Base-by-base conservation (phyloP, 2,329 filamentous ascomycete species). In the Thelonectria rubi region DNA sequence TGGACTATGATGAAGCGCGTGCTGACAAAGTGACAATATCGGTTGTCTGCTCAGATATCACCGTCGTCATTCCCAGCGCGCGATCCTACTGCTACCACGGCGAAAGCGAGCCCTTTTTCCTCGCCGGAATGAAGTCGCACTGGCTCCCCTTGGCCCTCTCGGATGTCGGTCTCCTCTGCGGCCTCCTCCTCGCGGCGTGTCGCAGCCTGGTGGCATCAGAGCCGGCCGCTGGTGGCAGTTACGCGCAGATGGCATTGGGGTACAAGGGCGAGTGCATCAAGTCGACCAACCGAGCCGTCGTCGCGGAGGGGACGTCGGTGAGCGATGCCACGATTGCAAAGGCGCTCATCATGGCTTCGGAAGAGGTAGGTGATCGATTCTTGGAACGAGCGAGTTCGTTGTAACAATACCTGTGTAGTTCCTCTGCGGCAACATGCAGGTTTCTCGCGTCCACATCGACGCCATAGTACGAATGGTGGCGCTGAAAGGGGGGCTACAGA, bases 301-400 rank as follows among this genome's bases (percentile, higher is more conserved):
- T 49, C 2, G 30, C 47, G 20, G 47, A 49, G 30, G 47, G 47
- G 18, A 37, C 47, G 26, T 49, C 30, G 18, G 47, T 37, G n/a
- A 49, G 47, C 17, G 30, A 49, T 49, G n/a, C 47, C 34, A 49
- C 47, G 12, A 49, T 49, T 49, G 47, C 24, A 24, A 49, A 49
- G 18, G 47, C 30, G 14, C 34, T 49, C 11, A 37, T 49, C 26
- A 49, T 49, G 47, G 34, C 26, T 12, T 49, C 47, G 20, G 47
- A 49, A n/a, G 47, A 49, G 47, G 47, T 49, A 20, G 12, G 30
- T 32, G 18, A 9, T 30, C 6, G 2, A n/a, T 15, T 21, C 3
- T 10, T 18, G n/a, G 5, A n/a, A 9, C 7, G 11, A 6, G 12
- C n/a, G 12, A 17, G n/a, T 37, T 34, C 6, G 11, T 49, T 21